These are phyloP conservation scores for Larix kaempferi DNA, from an alignment of 75 land plant genomes.

Conservation along the genomic window DNA sequence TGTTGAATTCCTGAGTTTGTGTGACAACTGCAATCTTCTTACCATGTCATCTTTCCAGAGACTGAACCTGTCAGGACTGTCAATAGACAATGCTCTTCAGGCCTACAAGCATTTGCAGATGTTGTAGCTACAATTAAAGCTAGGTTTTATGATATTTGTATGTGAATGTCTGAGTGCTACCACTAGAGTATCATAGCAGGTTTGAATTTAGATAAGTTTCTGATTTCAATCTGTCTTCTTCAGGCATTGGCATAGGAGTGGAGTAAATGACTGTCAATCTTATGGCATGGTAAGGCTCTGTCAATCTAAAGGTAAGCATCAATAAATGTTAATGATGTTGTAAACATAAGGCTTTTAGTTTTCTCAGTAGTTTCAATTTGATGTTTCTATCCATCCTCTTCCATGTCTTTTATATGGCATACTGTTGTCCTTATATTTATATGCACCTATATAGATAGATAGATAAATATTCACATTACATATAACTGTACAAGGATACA, in stretches of 20 bases:
- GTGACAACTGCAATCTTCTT: neutral
- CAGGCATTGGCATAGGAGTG: constrained; percentile 94
- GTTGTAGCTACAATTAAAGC: constrained; percentile 79
- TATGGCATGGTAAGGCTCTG: constrained; percentile 75
- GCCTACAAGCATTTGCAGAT: constrained; percentile 91
- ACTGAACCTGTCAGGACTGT: constrained; percentile 82
- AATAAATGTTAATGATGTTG: constrained; percentile 7
- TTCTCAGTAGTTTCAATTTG: constrained; percentile 5
- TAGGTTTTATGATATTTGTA: constrained; percentile 91
- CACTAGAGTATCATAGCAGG: neutral
- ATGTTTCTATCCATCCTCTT: neutral
- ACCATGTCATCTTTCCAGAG: constrained; percentile 28
- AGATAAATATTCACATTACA: too few relatives aligned
- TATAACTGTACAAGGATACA: too few relatives aligned
- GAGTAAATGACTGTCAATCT: constrained; percentile 85
- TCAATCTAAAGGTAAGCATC: constrained; percentile 69
- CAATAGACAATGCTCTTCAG: constrained; percentile 93
- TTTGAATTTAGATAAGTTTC: neutral
- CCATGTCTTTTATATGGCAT: neutral
- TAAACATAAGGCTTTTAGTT: constrained; percentile 24
- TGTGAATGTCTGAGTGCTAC: neutral
- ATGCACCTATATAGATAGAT: too few relatives aligned
- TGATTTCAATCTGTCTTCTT: constrained; percentile 6
- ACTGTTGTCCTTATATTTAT: too few relatives aligned
- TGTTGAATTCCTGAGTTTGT: neutral